Evolutionary conservation across 768 basidiomycete genomes (phyloP).

Genomic region (Pleurotus sapidus): DNA sequence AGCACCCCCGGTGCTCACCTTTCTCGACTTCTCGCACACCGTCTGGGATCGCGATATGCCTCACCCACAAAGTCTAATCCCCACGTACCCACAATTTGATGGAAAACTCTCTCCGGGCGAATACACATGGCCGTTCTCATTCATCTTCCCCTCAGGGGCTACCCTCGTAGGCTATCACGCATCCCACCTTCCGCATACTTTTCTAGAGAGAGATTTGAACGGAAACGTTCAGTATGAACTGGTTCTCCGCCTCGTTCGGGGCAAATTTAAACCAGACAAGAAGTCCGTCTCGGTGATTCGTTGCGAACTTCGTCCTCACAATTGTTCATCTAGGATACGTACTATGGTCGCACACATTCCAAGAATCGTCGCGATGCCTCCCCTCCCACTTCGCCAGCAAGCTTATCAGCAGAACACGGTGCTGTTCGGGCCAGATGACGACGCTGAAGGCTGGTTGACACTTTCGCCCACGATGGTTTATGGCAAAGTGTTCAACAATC

Average conservation of each 20-base stretch:
- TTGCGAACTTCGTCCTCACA: background rate
- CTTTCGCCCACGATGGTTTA: slow-evolving; percentile 7
- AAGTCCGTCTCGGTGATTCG: slow-evolving; percentile 24
- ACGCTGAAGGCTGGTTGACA: slow-evolving; percentile 20
- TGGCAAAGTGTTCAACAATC: slow-evolving; percentile 6
- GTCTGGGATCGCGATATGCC: background rate
- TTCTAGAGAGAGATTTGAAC: slow-evolving; percentile 28
- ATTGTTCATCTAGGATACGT: slow-evolving; percentile 14
- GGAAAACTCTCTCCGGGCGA: slow-evolving; percentile 29
- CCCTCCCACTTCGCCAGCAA: slow-evolving; percentile 16
- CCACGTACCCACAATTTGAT: slow-evolving; percentile 16
- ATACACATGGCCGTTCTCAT: slow-evolving; percentile 37
- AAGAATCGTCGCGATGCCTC: slow-evolving; percentile 13
- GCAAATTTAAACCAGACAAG: slow-evolving; percentile 33
- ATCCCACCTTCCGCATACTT: slow-evolving; percentile 30
- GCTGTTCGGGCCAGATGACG: slow-evolving; percentile 16
- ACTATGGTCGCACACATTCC: slow-evolving; percentile 19
- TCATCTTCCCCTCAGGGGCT: slow-evolving; percentile 32
- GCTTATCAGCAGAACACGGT: slow-evolving; percentile 17
- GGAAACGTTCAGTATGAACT: slow-evolving; percentile 35
- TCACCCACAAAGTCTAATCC: background rate
- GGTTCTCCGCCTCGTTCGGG: slow-evolving; percentile 32
- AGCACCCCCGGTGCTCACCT: background rate
- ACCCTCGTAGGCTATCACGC: slow-evolving; percentile 12
- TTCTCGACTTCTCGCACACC: background rate